Conservation (phyloP, 2,329 filamentous ascomycete species). For the Sporothrix brasiliensis region DNA sequence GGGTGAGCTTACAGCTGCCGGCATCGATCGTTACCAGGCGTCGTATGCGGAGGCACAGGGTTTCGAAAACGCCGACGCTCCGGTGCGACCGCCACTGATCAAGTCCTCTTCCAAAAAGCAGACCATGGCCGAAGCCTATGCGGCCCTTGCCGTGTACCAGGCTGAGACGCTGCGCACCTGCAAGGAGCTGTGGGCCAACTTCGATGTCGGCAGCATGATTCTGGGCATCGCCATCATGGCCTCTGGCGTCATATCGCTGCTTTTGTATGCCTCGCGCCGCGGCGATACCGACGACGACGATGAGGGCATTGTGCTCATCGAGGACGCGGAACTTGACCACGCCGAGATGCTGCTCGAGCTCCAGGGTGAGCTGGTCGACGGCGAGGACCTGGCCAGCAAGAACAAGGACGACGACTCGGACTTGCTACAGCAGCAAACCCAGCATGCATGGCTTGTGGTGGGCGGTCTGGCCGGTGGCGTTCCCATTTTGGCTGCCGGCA, state of each 20-base stretch:
- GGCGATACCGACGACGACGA: constrained; percentile 51
- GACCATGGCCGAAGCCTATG: constrained; percentile 50
- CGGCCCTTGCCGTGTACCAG: constrained; percentile 74
- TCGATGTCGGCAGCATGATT: constrained; percentile 84
- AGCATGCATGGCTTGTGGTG: constrained; percentile 47
- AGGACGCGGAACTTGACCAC: constrained; percentile 61
- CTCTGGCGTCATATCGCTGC: constrained; percentile 67
- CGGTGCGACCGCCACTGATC: constrained; percentile 56
- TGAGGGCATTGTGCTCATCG: constrained; percentile 45
- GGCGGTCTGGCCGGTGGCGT: constrained; percentile 45
- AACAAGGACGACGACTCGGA: constrained; percentile 61
- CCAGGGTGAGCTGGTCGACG: constrained; percentile 38
- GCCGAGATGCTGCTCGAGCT: constrained; percentile 62
- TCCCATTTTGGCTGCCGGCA: constrained; percentile 33
- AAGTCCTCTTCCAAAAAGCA: constrained; percentile 44
- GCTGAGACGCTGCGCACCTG: constrained; percentile 75
- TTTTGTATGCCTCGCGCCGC: constrained; percentile 69
- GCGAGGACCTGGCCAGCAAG: constrained; percentile 38
- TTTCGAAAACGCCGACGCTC: constrained; percentile 62
- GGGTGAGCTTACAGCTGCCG: constrained; percentile 75
- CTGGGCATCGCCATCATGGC: constrained; percentile 74
- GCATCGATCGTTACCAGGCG: constrained; percentile 85
- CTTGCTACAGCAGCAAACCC: constrained; percentile 53
- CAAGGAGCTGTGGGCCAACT: constrained; percentile 85
- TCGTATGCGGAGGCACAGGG: constrained; percentile 77